Conservation (phyloP, 2,329 filamentous ascomycete genomes). For the Neopestalotiopsis rosae region DNA sequence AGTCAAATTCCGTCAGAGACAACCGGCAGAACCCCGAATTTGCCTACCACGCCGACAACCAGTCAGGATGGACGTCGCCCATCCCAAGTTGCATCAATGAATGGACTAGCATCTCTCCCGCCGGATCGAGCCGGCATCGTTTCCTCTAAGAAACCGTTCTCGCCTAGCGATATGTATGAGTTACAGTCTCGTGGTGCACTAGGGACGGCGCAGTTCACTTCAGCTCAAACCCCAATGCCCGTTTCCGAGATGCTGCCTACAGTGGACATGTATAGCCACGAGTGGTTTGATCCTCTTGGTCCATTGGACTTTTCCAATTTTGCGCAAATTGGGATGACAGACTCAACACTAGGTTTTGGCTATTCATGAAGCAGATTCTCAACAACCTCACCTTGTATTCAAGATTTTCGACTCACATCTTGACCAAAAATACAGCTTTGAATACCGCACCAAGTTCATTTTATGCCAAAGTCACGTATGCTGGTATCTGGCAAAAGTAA, state of each 20-base stretch:
- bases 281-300: constrained; percentile 25
- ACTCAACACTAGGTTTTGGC: constrained; percentile 22
- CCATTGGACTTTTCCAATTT: constrained; percentile 28
- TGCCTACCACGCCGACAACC: background rate
- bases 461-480: too few species aligned
- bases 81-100: background rate
- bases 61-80: background rate
- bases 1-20: background rate
- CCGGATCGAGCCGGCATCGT: background rate
- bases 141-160: background rate
- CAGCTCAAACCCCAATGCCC: background rate
- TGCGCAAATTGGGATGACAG: constrained; percentile 23
- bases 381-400: background rate
- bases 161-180: background rate
- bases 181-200: background rate
- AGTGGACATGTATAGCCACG: constrained; percentile 15
- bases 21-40: background rate
- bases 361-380: background rate
- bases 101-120: background rate
- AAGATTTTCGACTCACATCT: background rate
- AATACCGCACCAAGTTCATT: too few species aligned
- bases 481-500: too few species aligned
- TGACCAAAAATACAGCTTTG: background rate
- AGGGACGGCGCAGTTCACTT: background rate
- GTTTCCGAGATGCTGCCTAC: background rate